Percentiles rank a stretch among this genome's conserved stretches.
Conservation (phyloP, 371 early-diverging fungal genomes). For the Dichotomocladium elegans region DNA sequence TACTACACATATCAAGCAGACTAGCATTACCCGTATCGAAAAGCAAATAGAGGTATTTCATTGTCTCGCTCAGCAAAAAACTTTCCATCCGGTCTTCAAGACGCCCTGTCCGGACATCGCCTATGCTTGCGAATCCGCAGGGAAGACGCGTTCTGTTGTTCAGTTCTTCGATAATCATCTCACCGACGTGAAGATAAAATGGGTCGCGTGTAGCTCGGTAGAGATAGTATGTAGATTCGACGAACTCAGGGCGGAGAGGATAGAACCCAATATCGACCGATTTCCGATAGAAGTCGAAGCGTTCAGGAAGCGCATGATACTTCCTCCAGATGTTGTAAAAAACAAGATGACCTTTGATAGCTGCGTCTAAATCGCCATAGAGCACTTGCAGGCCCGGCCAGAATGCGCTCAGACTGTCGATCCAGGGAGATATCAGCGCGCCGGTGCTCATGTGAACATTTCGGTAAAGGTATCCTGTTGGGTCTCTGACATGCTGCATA, state of each 20-base stretch:
- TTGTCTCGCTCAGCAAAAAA: slow-evolving; percentile 90
- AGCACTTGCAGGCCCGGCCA: slow-evolving; percentile 87
- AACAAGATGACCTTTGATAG: slow-evolving; percentile 76
- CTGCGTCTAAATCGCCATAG: slow-evolving; percentile 79
- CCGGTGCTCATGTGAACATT: slow-evolving; percentile 83
- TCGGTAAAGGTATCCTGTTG: slow-evolving; percentile 74
- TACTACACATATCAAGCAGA: neutral
- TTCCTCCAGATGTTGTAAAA: slow-evolving; percentile 84
- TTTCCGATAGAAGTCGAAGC: slow-evolving; percentile 70
- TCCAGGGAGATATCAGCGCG: slow-evolving; percentile 68
- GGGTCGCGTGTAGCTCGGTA: slow-evolving; percentile 89
- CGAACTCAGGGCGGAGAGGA: slow-evolving; percentile 90
- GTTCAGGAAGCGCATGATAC: slow-evolving; percentile 84
- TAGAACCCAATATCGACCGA: slow-evolving; percentile 67
- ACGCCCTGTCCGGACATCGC: slow-evolving; percentile 59
- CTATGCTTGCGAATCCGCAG: slow-evolving; percentile 85
- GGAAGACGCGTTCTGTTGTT: slow-evolving; percentile 63
- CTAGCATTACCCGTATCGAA: slow-evolving; percentile 61
- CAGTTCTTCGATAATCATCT: slow-evolving; percentile 78
- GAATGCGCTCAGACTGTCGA: slow-evolving; percentile 90
- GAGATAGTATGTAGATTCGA: slow-evolving; percentile 91
- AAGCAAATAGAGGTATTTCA: slow-evolving; percentile 90
- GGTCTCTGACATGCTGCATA: slow-evolving; percentile 60
- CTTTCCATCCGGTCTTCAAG: slow-evolving; percentile 92
- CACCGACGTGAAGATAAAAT: slow-evolving; percentile 88